Evolutionary conservation across 1,284 basidiomycete genomes (phyloP), one percentile per base, ranked within the genome.

Genomic region (Cryptococcus depauperatus): DNA sequence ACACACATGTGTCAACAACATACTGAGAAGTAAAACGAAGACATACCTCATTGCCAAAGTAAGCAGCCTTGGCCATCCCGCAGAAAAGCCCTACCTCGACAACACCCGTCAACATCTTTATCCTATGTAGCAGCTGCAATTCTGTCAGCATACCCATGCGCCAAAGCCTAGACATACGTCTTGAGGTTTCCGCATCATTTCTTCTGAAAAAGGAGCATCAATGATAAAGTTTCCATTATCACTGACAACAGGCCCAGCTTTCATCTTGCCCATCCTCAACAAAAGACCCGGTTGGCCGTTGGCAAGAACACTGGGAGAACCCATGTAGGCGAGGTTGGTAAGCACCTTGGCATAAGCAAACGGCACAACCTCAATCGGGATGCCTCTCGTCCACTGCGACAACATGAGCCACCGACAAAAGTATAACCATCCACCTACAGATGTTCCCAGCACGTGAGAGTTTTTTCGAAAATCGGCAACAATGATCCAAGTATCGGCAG

Each of bases 381-480:
- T 82, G 19, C 95, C 93, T 64, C 85, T 80, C 41, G 75, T 78
- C 76, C 84, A 97, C 87, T 91, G 55, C 18, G 19, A 32, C 13
- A 48, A 16, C 29, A 26, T 29, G 32, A 16, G 21, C 37, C 16
- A 37, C 21, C 25, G n/a, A 8, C 37, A 18, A 26, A 19, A 3
- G 37, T 9, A n/a, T 18, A 37, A 37, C 11, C 11, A 22, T 16
- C 35, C 9, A 76, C 84, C 53, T 62, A 90, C 87, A 62, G 78
- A 85, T 22, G 82, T 84, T 3, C 93, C 90, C 14, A 98, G 77
- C 32, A 81, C 77, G 44, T 81, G 73, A 7, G 83, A 83, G 61
- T 96, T 90, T 74, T 95, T 98, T 56, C 93, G 81, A 73, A 85
- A 89, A 71, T 98, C 95, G 39, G 95, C 93, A 35, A 98, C 93